Base-by-base conservation (phyloP, 352 stramenopile genomes). In the Phytophthora pluvialis region DNA sequence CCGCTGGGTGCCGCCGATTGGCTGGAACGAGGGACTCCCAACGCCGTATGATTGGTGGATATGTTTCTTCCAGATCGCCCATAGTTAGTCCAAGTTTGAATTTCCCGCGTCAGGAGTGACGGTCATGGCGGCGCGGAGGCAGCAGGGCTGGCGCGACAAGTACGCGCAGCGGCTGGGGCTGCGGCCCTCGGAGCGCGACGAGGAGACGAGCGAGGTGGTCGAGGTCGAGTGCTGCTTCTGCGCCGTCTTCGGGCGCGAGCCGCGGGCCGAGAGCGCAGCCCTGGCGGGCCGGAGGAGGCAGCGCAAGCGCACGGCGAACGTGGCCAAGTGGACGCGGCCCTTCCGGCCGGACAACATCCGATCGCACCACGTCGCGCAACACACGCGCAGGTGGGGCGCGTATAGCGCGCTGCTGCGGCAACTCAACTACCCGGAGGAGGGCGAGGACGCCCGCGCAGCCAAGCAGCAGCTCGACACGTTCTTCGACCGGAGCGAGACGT, bases 291-390 rank as follows among this genome's bases (percentile, higher is more conserved):
- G 3, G 25, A 49, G 43, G 43, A 49, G 35, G 26, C 4, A 11
- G 21, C 43, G 43, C 9, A 32, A 31, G 43, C 70, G 75, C 10
- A 73, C 70, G 18, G 52, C 49, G n/a, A 77, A 72, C 49, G 59
- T 83, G 21, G 70, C 12, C 25, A 59, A 68, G 39, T 83, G 72
- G 72, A 63, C 62, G 28, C 44, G 50, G n/a, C 73, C 75, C 12
- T 73, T 80, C 56, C 75, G 72, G 28, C 56, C 72, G 13, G 75
- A 81, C 54, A 81, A 81, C 63, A 77, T 83, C 51, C 69, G 67
- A 15, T 70, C 63, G 52, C 72, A 83, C 69, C 70, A 70, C 56
- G 18, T 64, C n/a, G 62, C 64, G 44, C 72, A 81, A 55, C 75
- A 83, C 15, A 42, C 60, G 47, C 40, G 18, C 38, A 77, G 70